These are phyloP conservation scores for Aechmea fasciata DNA, from an alignment of 176 grass and related monocot genomes.

Conservation along the genomic window DNA sequence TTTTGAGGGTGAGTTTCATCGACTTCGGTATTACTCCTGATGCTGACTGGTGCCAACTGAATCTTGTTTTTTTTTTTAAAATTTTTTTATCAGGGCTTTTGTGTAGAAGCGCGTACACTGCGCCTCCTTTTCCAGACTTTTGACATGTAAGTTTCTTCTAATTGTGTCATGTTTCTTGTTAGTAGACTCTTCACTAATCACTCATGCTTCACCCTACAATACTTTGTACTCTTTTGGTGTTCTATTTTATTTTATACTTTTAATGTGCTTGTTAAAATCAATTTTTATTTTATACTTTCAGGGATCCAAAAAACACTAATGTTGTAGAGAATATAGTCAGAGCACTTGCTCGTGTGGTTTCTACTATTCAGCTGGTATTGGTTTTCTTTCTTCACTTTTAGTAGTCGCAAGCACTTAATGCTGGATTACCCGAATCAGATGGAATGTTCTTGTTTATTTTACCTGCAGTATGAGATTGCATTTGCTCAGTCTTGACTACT, in stretches of 20 bases:
- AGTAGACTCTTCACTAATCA: not conserved
- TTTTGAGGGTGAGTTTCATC: conserved; percentile 72
- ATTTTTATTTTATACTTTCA: conserved; percentile 21
- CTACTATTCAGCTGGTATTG: conserved; percentile 77
- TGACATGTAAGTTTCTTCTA: conserved; percentile 57
- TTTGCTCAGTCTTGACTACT: too few species aligned
- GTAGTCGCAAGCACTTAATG: too few species aligned
- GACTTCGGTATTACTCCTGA: not conserved
- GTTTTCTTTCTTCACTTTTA: conserved; percentile 14
- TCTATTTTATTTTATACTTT: not conserved
- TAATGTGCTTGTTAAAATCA: conserved; percentile 1
- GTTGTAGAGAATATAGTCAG: conserved; percentile 96
- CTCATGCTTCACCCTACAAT: not conserved
- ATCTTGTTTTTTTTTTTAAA: conserved; percentile 8
- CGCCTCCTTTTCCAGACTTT: conserved; percentile 87
- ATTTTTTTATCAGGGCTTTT: conserved; percentile 70
- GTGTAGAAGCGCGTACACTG: conserved; percentile 79
- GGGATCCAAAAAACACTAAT: conserved; percentile 92
- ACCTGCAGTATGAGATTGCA: too few species aligned
- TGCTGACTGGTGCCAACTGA: not conserved
- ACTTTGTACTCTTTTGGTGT: not conserved
- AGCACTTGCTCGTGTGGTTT: conserved; percentile 85
- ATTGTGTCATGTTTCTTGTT: not conserved
- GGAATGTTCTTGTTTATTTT: too few species aligned
- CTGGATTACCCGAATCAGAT: too few species aligned